Evolutionary conservation across 495 filamentous ascomycete genomes (phyloP), one percentile per base, ranked within the genome.

Genomic region (Aspergillus sclerotioniger): DNA sequence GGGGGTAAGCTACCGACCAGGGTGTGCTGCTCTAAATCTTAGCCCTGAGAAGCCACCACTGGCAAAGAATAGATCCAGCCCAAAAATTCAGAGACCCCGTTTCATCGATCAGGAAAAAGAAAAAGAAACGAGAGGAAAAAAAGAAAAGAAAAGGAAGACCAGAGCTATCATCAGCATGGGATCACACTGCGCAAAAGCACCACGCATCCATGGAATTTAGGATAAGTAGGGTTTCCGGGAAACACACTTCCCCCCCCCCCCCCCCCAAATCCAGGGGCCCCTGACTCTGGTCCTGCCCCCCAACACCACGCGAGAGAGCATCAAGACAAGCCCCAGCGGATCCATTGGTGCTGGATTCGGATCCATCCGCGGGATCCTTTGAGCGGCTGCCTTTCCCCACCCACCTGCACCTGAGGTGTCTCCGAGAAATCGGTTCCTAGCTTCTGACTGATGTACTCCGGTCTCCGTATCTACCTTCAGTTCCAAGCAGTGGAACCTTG

Each of bases 301-400:
- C 28, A 57, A 43, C 60, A 62, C 60, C 63, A 58, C 60, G 60
- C 57, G 60, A 61, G 64, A 53, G 57, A 43, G 54, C 48, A 66
- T 66, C 41, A 43, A 62, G 44, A 65, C 53, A 65, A 61, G 55
- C 58, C 62, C 56, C 44, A 52, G 58, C 45, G 53, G 58, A 56
- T 54, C 61, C 57, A 58, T 48, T 54, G 52, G 51, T 48, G 57
- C 57, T 61, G 60, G 63, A 53, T 61, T 61, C 61, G 61, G 58
- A 63, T 61, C 59, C 62, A 62, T 64, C 62, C 59, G 62, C 62
- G 59, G 58, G 47, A 31, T 62, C 54, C 57, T 58, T 48, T 56
- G 48, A 58, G 57, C 62, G 58, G 57, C 46, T 56, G 35, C 46
- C 46, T 46, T 60, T 59, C 63, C 47, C 57, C 63, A 66, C 57